Evolutionary conservation across 805 yeast species (phyloP).

Genomic region (Sugiyamaella valdiviana): DNA sequence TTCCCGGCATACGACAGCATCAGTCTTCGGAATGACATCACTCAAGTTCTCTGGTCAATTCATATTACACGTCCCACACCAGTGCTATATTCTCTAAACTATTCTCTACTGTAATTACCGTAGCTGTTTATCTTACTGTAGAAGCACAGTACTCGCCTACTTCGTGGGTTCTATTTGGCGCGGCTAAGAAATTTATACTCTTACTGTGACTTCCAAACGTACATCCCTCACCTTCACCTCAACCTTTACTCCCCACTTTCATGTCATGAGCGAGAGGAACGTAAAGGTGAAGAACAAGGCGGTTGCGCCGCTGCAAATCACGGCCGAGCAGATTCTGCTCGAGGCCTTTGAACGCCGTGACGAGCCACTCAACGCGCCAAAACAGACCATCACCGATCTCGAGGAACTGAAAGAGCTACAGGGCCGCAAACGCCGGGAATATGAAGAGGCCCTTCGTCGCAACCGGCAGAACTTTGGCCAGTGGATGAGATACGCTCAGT

Average conservation of each 20-base stretch:
- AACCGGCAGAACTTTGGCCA: conserved; percentile 77
- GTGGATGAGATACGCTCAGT: conserved; percentile 87
- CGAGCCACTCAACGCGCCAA: conserved; percentile 37
- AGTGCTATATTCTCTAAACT: too few species aligned
- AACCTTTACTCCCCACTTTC: not conserved
- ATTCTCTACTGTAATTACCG: too few species aligned
- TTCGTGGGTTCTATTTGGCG: too few species aligned
- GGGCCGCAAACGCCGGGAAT: conserved; percentile 70
- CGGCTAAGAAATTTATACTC: too few species aligned
- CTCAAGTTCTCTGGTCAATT: too few species aligned
- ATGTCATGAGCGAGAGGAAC: not conserved
- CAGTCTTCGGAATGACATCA: too few species aligned
- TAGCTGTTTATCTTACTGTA: too few species aligned
- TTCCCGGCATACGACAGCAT: too few species aligned
- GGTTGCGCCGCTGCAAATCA: conserved; percentile 48
- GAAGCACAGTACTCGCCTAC: too few species aligned
- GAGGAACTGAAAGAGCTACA: conserved; percentile 78
- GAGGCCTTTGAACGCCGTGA: conserved; percentile 53
- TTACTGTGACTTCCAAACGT: too few species aligned
- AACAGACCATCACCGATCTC: conserved; percentile 52
- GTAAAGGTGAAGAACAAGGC: conserved; percentile 35
- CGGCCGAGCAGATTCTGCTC: conserved; percentile 57
- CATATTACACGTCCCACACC: too few species aligned
- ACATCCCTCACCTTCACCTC: not conserved
- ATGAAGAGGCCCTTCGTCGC: conserved; percentile 78